phyloP scores from a whole-genome alignment of 1,284 basidiomycete genomes.

The Abortiporus biennis region DNA sequence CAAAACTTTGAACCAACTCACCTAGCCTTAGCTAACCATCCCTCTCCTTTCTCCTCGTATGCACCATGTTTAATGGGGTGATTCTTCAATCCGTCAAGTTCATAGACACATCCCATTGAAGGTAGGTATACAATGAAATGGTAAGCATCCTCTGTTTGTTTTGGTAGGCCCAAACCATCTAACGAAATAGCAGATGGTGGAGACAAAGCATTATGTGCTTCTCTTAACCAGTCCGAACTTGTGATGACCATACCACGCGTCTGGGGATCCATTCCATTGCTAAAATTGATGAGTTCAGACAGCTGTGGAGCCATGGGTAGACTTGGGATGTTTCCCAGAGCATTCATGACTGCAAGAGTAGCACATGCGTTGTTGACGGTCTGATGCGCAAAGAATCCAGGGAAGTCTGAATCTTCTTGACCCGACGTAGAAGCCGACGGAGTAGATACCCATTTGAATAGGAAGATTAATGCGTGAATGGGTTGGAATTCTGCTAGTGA shows the following conservation, averaged over 20 bases:
- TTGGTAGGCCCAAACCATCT: conserved; percentile 68
- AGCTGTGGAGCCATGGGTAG: conserved; percentile 68
- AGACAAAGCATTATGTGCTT: conserved; percentile 86
- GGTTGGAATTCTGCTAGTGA: conserved; percentile 71
- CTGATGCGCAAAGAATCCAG: conserved; percentile 89
- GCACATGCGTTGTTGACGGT: conserved; percentile 94
- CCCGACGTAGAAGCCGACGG: conserved; percentile 41
- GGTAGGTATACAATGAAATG: conserved; percentile 92
- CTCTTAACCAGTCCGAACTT: conserved; percentile 79
- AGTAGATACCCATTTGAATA: conserved; percentile 85
- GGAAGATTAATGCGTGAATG: conserved; percentile 83
- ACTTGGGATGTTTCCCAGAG: conserved; percentile 81
- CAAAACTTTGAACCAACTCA: too few species aligned
- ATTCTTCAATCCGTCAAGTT: conserved; percentile 83
- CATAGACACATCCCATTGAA: conserved; percentile 76
- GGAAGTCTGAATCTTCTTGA: conserved; percentile 65
- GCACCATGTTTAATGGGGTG: conserved; percentile 76
- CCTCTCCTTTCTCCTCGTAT: conserved; percentile 60
- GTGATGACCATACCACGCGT: conserved; percentile 82
- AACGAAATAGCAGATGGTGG: conserved; percentile 81
- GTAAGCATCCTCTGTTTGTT: conserved; percentile 82
- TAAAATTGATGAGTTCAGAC: conserved; percentile 71
- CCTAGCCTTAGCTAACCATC: conserved; percentile 80
- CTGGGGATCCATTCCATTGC: conserved; percentile 78
- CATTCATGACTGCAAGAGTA: conserved; percentile 89